Evolutionary conservation across 805 yeast species (phyloP), one percentile per base, ranked within the genome.

Genomic region (Ogataea dorogensis): DNA sequence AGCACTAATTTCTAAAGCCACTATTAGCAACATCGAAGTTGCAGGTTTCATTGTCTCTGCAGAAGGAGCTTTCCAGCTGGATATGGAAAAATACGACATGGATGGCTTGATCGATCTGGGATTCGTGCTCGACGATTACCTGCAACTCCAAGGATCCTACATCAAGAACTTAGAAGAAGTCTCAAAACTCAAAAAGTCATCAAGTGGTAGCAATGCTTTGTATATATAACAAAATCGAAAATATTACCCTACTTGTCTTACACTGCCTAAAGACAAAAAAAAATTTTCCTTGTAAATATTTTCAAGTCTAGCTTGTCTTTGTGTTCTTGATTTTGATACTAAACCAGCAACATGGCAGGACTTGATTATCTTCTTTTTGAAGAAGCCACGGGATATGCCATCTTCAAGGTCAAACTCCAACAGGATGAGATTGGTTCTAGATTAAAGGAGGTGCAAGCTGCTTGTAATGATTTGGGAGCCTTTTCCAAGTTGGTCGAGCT

Each of bases 361-460:
- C 62, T 88, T 65, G 96, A 93, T 68, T 93, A 79, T 70, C 79
- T 93, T 63, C 81, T 93, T 58, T 91, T 84, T 65, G 98, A 93
- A 73, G 98, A 93, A 73, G 96, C 98, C 43, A 88, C 98, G 36
- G 98, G 98, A 52, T 93, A 91, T 64, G 98, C 95, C 50, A 74
- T 93, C 59, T 93, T 91, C 79, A 86, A 91, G 66, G 97, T 93
- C 44, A 78, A 81, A 54, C 71, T 87, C 49, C 95, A 88, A 68
- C 96, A 91, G 61, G 98, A 93, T 68, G 88, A 86, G 59, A 79
- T 93, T 50, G 95, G 97, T 33, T 74, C 95, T 28, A 79, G 94
- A 61, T 73, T 86, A 67, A 83, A 82, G 64, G 98, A 93, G 67
- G 98, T 93, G 28, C 98, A 93, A 70, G 80, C 79, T 51, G 89